phyloP scores from a whole-genome alignment of 805 yeast genomes.

The Saccharomycopsis malanga region DNA sequence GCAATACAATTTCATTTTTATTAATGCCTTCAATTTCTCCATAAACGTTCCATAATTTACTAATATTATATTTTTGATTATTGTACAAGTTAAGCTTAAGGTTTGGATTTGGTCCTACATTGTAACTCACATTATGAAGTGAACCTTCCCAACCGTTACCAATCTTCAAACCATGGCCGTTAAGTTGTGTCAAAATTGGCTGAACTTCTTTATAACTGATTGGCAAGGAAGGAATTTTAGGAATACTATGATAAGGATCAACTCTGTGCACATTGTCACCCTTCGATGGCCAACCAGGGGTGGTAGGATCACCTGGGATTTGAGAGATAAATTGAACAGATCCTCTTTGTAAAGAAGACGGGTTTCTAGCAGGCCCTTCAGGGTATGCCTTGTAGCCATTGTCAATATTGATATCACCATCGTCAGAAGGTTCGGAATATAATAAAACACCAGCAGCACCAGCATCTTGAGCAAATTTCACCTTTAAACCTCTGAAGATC shows the following conservation, averaged over 20 bases:
- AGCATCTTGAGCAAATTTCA: conserved; percentile 64
- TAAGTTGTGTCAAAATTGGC: conserved; percentile 53
- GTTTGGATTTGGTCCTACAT: conserved; percentile 44
- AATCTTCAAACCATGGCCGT: conserved; percentile 46
- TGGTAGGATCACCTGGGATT: conserved; percentile 73
- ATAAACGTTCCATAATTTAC: conserved; percentile 57
- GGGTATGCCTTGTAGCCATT: conserved; percentile 65
- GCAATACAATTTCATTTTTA: conserved; percentile 46
- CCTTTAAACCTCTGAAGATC: conserved; percentile 66
- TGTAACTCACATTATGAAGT: conserved; percentile 38
- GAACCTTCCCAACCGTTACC: conserved; percentile 29
- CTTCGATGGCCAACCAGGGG: conserved; percentile 60
- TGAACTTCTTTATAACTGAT: conserved; percentile 55
- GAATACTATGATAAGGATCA: conserved; percentile 46
- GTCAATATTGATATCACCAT: conserved; percentile 39
- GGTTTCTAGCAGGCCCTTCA: conserved; percentile 70
- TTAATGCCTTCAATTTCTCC: conserved; percentile 52
- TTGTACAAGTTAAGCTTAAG: conserved; percentile 47
- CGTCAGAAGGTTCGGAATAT: conserved; percentile 67
- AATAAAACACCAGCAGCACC: conserved; percentile 64
- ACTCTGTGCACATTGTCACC: conserved; percentile 40
- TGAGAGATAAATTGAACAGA: conserved; percentile 56
- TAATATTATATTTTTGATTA: conserved; percentile 55
- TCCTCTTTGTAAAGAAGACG: conserved; percentile 71
- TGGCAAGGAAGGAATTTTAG: conserved; percentile 68